These are phyloP conservation scores for Xylaria sp. DNA, from an alignment of 2,329 filamentous ascomycete genomes.

Conservation along the genomic window DNA sequence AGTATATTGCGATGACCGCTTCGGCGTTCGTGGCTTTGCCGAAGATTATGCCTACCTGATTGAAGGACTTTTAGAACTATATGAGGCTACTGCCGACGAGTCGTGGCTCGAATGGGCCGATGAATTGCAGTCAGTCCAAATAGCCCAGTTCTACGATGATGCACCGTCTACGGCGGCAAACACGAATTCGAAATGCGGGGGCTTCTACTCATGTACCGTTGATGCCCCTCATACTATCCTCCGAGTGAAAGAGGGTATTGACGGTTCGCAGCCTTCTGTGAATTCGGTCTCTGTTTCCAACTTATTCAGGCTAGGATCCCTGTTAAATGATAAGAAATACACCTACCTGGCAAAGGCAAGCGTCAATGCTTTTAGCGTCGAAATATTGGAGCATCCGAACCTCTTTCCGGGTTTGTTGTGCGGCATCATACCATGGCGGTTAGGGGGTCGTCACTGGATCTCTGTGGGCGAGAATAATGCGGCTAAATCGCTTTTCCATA, in stretches of 20 bases:
- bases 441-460: slow-evolving; percentile 68
- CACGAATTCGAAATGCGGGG: slow-evolving; percentile 61
- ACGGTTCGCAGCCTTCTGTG: slow-evolving; percentile 87
- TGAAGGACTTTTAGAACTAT: slow-evolving; percentile 83
- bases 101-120: slow-evolving; percentile 83
- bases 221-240: slow-evolving; percentile 78
- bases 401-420: slow-evolving; percentile 85
- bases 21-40: slow-evolving; percentile 79
- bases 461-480: slow-evolving; percentile 38
- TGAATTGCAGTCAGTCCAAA: slow-evolving; percentile 80
- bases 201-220: slow-evolving; percentile 78
- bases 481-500: slow-evolving; percentile 39
- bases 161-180: slow-evolving; percentile 51
- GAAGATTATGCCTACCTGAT: slow-evolving; percentile 96
- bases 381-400: slow-evolving; percentile 93
- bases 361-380: slow-evolving; percentile 86
- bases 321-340: slow-evolving; percentile 75
- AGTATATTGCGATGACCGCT: slow-evolving; percentile 75
- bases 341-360: slow-evolving; percentile 75
- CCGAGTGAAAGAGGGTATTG: slow-evolving; percentile 94
- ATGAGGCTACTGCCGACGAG: slow-evolving; percentile 83
- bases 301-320: slow-evolving; percentile 79
- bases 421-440: slow-evolving; percentile 76
- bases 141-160: slow-evolving; percentile 79
- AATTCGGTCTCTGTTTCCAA: slow-evolving; percentile 91